These are phyloP conservation scores for Auriscalpium vulgare DNA, from an alignment of 768 basidiomycete species.

Conservation along the genomic window DNA sequence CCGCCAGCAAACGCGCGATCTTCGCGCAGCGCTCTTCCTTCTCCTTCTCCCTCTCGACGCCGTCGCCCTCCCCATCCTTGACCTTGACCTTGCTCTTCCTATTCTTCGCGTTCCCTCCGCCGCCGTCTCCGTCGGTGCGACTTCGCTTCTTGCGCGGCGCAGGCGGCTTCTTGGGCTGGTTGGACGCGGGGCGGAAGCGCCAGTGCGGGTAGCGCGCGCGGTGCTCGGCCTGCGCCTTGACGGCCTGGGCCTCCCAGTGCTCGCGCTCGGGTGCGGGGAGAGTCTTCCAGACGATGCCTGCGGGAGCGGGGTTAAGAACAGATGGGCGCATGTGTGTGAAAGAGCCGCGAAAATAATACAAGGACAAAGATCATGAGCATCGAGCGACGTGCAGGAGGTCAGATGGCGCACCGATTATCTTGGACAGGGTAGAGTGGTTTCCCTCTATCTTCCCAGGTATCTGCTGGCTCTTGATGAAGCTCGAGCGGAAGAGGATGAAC, in stretches of 20 bases:
- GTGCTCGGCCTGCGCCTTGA: slow-evolving; percentile 66
- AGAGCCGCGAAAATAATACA: no score
- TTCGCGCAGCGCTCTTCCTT: slow-evolving; percentile 50
- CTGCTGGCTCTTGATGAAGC: slow-evolving; percentile 66
- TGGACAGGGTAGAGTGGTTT: slow-evolving; percentile 71
- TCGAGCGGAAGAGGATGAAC: slow-evolving; percentile 78
- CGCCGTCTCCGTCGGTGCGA: slow-evolving; percentile 24
- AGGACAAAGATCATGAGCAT: neutral
- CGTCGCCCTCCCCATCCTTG: slow-evolving; percentile 22
- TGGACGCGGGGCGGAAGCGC: slow-evolving; percentile 67
- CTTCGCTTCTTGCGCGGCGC: slow-evolving; percentile 24
- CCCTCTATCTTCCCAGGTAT: slow-evolving; percentile 74
- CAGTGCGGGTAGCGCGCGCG: slow-evolving; percentile 71
- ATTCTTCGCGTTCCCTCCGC: neutral
- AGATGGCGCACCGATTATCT: slow-evolving; percentile 60
- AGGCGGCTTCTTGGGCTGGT: slow-evolving; percentile 24
- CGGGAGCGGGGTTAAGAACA: no score
- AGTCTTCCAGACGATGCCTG: slow-evolving; percentile 70
- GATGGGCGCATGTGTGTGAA: no score
- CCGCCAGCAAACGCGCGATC: slow-evolving; percentile 58
- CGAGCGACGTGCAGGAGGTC: slow-evolving; percentile 3
- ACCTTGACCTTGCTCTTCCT: slow-evolving; percentile 23
- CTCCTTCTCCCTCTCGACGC: slow-evolving; percentile 25
- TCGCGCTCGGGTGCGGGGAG: slow-evolving; percentile 60
- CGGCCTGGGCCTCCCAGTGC: slow-evolving; percentile 71